Percentiles rank a stretch among this genome's conserved stretches.
These are phyloP conservation scores for Boletellus emodensis DNA, from an alignment of 768 basidiomycete species.

Conservation along the genomic window DNA sequence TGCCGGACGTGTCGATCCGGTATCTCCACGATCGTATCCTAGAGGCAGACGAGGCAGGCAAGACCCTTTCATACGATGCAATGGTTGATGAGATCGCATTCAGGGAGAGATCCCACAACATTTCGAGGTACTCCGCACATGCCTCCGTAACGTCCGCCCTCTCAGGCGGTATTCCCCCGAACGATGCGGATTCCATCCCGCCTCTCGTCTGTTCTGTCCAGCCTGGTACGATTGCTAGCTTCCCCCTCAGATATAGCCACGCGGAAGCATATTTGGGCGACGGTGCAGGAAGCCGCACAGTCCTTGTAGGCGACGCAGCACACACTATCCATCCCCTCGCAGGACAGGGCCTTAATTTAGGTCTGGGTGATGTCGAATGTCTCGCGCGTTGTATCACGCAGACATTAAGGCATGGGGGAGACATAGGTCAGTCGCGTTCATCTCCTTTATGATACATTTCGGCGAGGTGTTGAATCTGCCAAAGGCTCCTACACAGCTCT, in stretches of 20 bases:
- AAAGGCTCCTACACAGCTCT: slow-evolving; percentile 74
- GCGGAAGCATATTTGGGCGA: slow-evolving; percentile 84
- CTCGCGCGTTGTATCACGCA: slow-evolving; percentile 62
- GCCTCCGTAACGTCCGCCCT: slow-evolving; percentile 40
- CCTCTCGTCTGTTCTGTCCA: slow-evolving; percentile 73
- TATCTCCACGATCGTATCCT: slow-evolving; percentile 62
- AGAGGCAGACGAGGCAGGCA: slow-evolving; percentile 45
- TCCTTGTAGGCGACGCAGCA: slow-evolving; percentile 92
- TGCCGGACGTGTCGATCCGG: slow-evolving; percentile 69
- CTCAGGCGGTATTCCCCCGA: slow-evolving; percentile 53
- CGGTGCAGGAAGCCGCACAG: slow-evolving; percentile 62
- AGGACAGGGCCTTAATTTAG: slow-evolving; percentile 93
- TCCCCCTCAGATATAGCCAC: slow-evolving; percentile 85
- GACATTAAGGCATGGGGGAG: slow-evolving; percentile 61
- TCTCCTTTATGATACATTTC: not conserved
- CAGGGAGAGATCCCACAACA: slow-evolving; percentile 68
- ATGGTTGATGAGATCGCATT: slow-evolving; percentile 64
- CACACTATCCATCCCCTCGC: slow-evolving; percentile 94
- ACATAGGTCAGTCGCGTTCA: slow-evolving; percentile 59
- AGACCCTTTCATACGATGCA: slow-evolving; percentile 44
- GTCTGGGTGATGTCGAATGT: slow-evolving; percentile 79
- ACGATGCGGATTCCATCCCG: slow-evolving; percentile 62
- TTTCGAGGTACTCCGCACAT: slow-evolving; percentile 60
- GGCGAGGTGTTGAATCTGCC: not conserved
- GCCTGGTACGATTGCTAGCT: slow-evolving; percentile 73